These are phyloP conservation scores for Yueomyces sp. DNA, from an alignment of 805 yeast species.

Conservation along the genomic window DNA sequence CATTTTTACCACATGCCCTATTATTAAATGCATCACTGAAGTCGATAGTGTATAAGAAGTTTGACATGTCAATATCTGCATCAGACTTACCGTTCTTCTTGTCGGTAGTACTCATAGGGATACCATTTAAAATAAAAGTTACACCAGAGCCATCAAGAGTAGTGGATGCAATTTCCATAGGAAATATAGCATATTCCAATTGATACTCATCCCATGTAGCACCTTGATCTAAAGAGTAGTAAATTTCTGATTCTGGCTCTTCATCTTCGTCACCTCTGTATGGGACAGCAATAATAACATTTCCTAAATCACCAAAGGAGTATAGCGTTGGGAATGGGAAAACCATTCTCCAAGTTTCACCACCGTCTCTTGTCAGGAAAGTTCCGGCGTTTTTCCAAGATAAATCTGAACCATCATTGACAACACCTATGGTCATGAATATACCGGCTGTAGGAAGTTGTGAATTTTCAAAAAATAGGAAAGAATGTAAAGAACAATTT, in stretches of 20 bases:
- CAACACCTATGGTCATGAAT: conserved; percentile 11
- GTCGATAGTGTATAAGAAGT: conserved; percentile 29
- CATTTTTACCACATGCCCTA: conserved; percentile 31
- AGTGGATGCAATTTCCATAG: conserved; percentile 32
- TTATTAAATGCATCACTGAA: conserved; percentile 41
- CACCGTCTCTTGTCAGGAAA: conserved; percentile 64
- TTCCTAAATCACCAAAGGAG: conserved; percentile 69
- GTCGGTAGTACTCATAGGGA: conserved; percentile 2
- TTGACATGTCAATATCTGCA: conserved; percentile 5
- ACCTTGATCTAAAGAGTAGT: conserved; percentile 65
- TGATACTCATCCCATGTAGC: conserved; percentile 41
- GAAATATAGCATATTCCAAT: conserved; percentile 32
- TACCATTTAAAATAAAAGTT: conserved; percentile 40
- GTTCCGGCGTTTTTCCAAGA: conserved; percentile 25
- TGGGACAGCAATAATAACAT: conserved; percentile 52
- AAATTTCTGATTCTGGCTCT: conserved; percentile 24
- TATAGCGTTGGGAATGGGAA: conserved; percentile 39
- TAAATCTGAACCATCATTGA: conserved; percentile 5
- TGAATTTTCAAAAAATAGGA: conserved; percentile 24
- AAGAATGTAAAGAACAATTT: conserved; percentile 37
- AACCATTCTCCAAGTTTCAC: conserved; percentile 52
- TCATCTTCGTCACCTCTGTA: conserved; percentile 23
- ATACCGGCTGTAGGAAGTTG: conserved; percentile 45
- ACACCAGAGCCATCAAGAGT: conserved; percentile 60
- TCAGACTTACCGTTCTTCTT: conserved; percentile 1